phyloP scores from a whole-genome alignment of 179 eudicot species.

The Silene vulgaris region DNA sequence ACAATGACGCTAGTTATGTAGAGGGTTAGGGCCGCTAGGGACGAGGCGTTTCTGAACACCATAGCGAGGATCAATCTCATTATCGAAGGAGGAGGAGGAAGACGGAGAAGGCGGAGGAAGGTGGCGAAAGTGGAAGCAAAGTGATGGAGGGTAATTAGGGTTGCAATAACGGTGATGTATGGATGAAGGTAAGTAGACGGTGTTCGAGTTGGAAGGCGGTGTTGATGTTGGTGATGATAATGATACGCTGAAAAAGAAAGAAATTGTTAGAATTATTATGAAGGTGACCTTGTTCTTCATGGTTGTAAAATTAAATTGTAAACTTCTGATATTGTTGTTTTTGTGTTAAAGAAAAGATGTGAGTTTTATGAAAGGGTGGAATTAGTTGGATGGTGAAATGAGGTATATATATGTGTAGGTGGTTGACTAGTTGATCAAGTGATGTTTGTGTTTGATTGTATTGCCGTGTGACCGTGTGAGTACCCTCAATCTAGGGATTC shows the following conservation, averaged over 20 bases:
- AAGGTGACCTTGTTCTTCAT: conserved; percentile 2
- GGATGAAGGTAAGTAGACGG: conserved; percentile 20
- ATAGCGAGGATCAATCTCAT: conserved; percentile 58
- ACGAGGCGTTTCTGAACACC: conserved; percentile 77
- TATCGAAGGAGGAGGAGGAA: conserved; percentile 9
- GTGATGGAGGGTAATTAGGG: conserved; percentile 28
- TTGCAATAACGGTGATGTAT: conserved; percentile 20
- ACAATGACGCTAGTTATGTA: conserved; percentile 41
- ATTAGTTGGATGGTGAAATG: conserved; percentile 13
- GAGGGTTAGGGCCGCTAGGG: conserved; percentile 88
- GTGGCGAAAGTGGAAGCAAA: conserved; percentile 30
- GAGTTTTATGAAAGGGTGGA: not conserved
- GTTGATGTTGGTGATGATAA: not conserved
- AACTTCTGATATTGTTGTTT: not conserved
- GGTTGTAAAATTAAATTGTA: not conserved
- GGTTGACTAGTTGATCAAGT: too few relatives aligned
- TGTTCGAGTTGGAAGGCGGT: conserved; percentile 10
- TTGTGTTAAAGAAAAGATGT: not conserved
- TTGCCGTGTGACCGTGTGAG: too few relatives aligned
- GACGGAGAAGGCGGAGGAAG: conserved; percentile 20
- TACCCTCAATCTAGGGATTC: too few relatives aligned
- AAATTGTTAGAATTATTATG: not conserved
- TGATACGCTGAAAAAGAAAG: conserved; percentile 3
- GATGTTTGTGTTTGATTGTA: too few relatives aligned
- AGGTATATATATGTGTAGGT: not conserved